Evolutionary conservation across 345 rosid species (phyloP).

Genomic region (Salix dunnii): DNA sequence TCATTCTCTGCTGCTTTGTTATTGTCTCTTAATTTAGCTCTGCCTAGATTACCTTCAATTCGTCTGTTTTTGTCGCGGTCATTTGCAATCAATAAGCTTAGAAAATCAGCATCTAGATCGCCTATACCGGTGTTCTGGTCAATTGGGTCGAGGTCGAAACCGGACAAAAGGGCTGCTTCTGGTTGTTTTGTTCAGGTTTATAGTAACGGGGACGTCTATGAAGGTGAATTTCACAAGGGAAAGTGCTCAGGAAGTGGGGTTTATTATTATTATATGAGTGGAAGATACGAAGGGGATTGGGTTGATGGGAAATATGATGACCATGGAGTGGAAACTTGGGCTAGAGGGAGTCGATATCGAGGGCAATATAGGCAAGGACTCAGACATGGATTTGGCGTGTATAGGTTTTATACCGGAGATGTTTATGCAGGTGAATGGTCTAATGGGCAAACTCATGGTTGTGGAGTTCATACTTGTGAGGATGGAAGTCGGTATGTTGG

Average conservation of each 20-base stretch:
- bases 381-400: slow-evolving; percentile 81
- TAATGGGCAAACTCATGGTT: slow-evolving; percentile 93
- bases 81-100: slow-evolving; percentile 51
- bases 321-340: slow-evolving; percentile 93
- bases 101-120: slow-evolving; percentile 31
- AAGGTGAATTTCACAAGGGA: slow-evolving; percentile 86
- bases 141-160: slow-evolving; percentile 66
- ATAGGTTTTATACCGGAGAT: slow-evolving; percentile 90
- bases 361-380: slow-evolving; percentile 89
- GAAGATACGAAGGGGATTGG: slow-evolving; percentile 92
- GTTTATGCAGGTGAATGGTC: slow-evolving; percentile 97
- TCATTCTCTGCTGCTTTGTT: slow-evolving; percentile 77
- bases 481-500: slow-evolving; percentile 94
- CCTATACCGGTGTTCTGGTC: slow-evolving; percentile 88
- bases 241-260: slow-evolving; percentile 88
- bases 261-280: slow-evolving; percentile 87
- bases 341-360: slow-evolving; percentile 83
- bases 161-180: slow-evolving; percentile 61
- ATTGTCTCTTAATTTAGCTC: slow-evolving; percentile 66
- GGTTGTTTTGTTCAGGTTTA: slow-evolving; percentile 88
- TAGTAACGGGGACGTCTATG: slow-evolving; percentile 86
- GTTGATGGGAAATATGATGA: slow-evolving; percentile 90
- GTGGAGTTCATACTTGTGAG: slow-evolving; percentile 92
- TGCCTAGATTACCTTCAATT: slow-evolving; percentile 78
- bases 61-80: slow-evolving; percentile 78